phyloP scores from a whole-genome alignment of 1,284 basidiomycete species.

The Cryptococcus maquisensis region DNA sequence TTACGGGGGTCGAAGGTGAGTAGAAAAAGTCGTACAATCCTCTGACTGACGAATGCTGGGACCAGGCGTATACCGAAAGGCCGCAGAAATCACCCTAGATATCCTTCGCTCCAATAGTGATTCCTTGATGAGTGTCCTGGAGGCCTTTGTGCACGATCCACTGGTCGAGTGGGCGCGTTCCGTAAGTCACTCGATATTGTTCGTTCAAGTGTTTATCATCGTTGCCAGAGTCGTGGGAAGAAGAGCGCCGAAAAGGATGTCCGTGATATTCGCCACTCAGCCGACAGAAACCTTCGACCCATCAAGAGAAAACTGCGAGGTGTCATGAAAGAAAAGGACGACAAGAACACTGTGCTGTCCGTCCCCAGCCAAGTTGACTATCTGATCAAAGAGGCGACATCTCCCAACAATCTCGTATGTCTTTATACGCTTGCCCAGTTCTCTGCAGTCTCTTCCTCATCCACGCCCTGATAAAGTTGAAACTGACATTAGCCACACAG shows the following conservation, averaged over 20 bases:
- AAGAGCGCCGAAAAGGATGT: constrained; percentile 20
- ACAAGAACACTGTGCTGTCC: constrained; percentile 54
- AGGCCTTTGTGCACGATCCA: constrained; percentile 97
- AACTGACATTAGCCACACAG: constrained; percentile 16
- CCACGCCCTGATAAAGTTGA: too few relatives aligned
- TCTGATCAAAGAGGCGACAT: constrained; percentile 81
- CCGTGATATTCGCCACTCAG: constrained; percentile 56
- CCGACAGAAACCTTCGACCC: constrained; percentile 67
- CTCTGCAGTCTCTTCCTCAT: background rate
- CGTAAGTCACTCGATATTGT: constrained; percentile 24
- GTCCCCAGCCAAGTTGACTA: constrained; percentile 83
- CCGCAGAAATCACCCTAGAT: constrained; percentile 86
- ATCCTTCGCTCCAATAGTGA: constrained; percentile 88
- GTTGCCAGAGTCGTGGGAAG: constrained; percentile 21
- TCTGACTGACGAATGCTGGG: background rate
- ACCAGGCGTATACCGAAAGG: constrained; percentile 81
- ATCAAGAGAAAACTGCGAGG: constrained; percentile 83
- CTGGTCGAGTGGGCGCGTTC: constrained; percentile 90
- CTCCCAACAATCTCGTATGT: constrained; percentile 67
- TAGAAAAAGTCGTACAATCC: background rate
- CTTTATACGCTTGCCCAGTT: background rate
- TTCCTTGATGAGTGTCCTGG: constrained; percentile 90
- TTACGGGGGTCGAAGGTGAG: constrained; percentile 86
- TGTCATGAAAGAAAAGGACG: constrained; percentile 49
- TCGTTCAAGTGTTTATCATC: background rate